Base-by-base conservation (phyloP, 2,329 filamentous ascomycete species). In the Alternaria gansuensis region DNA sequence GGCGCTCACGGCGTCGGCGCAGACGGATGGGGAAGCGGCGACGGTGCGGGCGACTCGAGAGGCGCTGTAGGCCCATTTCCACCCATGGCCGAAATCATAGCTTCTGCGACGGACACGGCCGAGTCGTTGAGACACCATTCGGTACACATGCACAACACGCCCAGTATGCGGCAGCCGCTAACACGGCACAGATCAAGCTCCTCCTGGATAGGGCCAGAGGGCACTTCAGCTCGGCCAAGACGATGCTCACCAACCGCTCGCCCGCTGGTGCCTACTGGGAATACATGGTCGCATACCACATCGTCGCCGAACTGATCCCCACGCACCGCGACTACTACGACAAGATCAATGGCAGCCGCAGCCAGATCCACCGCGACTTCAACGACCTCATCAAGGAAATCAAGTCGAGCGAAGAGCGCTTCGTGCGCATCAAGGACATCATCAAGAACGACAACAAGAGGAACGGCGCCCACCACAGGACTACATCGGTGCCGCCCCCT, bases 241-340 rank as follows among this genome's bases (percentile, higher is more conserved):
- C 83, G 56, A 68, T 88, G 58, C 65, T 75, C 28, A 55, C 59
- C 45, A 66, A 56, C 33, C 73, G 75, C 36, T 33, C 85, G 85
- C 60, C 77, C 81, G 92, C 95, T 13, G 72, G 77, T 87, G 93
- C 93, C 3, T 89, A 96, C 54, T 86, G 90, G 64, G 91, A 96
- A 61, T 98, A 94, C 72, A 84, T 98, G 57, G 87, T 89, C 63
- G 91, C 93, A 10, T 93, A 86, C 59, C 88, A 93, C 57, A 90
- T 97, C 54, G 85, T 90, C 13, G 84, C 93, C 50, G 88, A 94
- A 55, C 81, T 88, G 40, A 88, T 98, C 26, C 90, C 91, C 2
- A 83, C 83, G 34, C 92, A 96, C 74, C 87, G 85, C 56, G 91
- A 94, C 62, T 96, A 88, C 75, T 69, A 73, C 45, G 85, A 87